phyloP scores from a whole-genome alignment of 2,329 filamentous ascomycete genomes.

The Phyllosticta paracitricarpa region DNA sequence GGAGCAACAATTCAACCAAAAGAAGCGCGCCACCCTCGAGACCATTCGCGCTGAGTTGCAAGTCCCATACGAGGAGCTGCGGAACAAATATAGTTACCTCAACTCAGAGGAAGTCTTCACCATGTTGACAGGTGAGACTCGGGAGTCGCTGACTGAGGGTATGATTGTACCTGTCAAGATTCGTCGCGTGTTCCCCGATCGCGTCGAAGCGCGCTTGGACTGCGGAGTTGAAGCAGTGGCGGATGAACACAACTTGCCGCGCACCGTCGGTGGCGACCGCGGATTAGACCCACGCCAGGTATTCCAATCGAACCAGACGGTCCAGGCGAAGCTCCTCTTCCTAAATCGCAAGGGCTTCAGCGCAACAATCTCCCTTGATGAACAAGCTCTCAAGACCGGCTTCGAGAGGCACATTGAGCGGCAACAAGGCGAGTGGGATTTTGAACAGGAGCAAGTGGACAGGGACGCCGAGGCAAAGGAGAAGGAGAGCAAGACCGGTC shows the following conservation, averaged over 20 bases:
- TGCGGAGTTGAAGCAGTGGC: slow-evolving; percentile 88
- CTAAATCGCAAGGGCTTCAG: slow-evolving; percentile 79
- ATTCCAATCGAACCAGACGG: slow-evolving; percentile 70
- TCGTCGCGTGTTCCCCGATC: slow-evolving; percentile 80
- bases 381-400: slow-evolving; percentile 66
- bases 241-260: slow-evolving; percentile 70
- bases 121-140: slow-evolving; percentile 91
- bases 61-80: slow-evolving; percentile 86
- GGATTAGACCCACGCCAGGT: slow-evolving; percentile 46
- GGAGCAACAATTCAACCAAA: slow-evolving; percentile 83
- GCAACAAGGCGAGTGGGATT: slow-evolving; percentile 77
- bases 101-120: slow-evolving; percentile 77
- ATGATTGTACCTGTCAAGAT: slow-evolving; percentile 92
- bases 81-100: slow-evolving; percentile 65
- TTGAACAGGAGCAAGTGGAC: slow-evolving; percentile 68
- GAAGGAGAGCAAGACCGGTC: slow-evolving; percentile 75
- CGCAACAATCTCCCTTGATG: slow-evolving; percentile 74
- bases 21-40: slow-evolving; percentile 90
- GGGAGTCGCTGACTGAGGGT: slow-evolving; percentile 69
- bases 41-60: slow-evolving; percentile 91
- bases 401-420: slow-evolving; percentile 61
- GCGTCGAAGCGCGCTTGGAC: slow-evolving; percentile 87
- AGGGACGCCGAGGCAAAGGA: slow-evolving; percentile 67
- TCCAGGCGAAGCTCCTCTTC: slow-evolving; percentile 78
- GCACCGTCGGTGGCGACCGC: slow-evolving; percentile 54